Evolutionary conservation across 768 basidiomycete species (phyloP).

Genomic region (Pleurotus tuber-regium): DNA sequence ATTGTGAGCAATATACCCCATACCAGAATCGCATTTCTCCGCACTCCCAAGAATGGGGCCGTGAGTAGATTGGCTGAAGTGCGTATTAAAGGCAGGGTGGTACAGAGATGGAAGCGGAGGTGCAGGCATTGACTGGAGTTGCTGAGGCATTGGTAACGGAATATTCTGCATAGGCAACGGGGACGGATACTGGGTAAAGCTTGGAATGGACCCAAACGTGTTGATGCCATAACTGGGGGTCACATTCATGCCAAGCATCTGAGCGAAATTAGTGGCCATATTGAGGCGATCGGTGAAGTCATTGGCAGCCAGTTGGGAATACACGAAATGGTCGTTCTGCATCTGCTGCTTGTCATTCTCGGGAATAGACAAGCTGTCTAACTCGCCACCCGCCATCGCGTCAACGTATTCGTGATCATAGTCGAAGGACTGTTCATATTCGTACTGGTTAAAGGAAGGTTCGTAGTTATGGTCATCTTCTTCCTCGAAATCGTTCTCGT

Average conservation of each 20-base stretch:
- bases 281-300: too few relatives aligned
- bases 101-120: background rate
- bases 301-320: background rate
- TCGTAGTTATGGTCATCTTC: constrained; percentile 24
- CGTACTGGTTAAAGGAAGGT: constrained; percentile 18
- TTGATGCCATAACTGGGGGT: background rate
- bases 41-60: too few relatives aligned
- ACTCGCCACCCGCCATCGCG: background rate
- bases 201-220: background rate
- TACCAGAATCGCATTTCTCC: too few relatives aligned
- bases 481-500: constrained; percentile 65
- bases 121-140: too few relatives aligned
- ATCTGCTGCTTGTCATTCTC: background rate
- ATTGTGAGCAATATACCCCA: too few relatives aligned
- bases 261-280: background rate
- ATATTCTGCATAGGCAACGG: background rate
- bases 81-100: constrained; percentile 2
- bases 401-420: background rate
- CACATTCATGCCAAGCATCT: background rate
- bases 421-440: constrained; percentile 23
- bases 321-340: background rate
- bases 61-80: constrained; percentile 1
- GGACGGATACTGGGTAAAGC: constrained; percentile 3
- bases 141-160: background rate
- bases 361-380: background rate